Conservation (phyloP, 2,329 filamentous ascomycete genomes). For the Colletotrichum sp. region DNA sequence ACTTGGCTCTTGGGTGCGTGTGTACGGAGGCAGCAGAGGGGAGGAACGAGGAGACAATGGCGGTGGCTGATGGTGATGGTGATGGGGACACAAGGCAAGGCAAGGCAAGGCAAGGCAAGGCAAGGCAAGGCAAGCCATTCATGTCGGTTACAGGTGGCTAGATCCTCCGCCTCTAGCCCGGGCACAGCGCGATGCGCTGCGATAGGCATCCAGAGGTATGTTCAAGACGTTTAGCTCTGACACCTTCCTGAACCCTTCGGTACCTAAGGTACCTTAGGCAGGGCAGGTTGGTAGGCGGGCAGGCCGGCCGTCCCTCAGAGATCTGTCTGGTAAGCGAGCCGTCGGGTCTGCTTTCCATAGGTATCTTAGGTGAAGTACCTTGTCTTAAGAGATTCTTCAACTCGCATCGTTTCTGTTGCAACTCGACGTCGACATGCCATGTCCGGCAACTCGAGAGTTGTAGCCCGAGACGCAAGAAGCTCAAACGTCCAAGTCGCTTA, state of each 20-base stretch:
- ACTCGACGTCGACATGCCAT: neutral
- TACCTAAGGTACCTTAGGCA: neutral
- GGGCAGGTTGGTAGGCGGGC: neutral
- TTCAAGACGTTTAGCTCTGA: too few species aligned
- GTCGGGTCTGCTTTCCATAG: neutral
- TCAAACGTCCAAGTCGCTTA: neutral
- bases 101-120: neutral
- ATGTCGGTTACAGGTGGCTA: constrained; percentile 3
- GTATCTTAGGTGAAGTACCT: neutral
- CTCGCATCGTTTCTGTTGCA: neutral
- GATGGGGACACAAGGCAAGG: neutral
- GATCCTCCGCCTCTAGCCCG: neutral
- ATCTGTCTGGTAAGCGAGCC: neutral
- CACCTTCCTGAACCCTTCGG: neutral
- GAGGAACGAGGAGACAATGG: neutral
- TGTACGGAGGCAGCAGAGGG: neutral
- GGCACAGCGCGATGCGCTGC: neutral
- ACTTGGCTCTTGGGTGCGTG: neutral
- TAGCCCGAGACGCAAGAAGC: neutral
- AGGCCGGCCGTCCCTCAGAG: neutral
- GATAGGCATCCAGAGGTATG: neutral
- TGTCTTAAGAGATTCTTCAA: neutral
- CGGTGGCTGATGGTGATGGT: neutral
- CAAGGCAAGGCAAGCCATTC: neutral
- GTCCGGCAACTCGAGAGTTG: neutral